Percentiles rank a stretch among this genome's conserved stretches.
These are phyloP conservation scores for Actinidia arguta DNA, from an alignment of 179 eudicot genomes.

Conservation along the genomic window DNA sequence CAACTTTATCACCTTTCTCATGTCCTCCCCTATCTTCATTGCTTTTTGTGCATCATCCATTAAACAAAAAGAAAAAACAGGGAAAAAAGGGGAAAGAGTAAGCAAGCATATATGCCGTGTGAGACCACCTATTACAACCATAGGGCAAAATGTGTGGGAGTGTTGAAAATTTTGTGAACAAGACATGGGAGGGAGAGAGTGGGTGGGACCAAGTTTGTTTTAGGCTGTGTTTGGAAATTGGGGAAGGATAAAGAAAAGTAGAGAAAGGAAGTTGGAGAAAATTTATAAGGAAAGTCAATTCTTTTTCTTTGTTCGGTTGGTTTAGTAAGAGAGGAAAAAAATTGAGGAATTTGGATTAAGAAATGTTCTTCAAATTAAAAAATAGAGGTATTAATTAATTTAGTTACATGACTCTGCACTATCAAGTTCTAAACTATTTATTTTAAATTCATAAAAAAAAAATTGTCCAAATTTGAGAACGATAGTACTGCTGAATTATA, in stretches of 20 bases:
- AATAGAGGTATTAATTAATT: too few relatives aligned
- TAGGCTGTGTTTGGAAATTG: too few relatives aligned
- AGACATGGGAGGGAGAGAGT: not conserved
- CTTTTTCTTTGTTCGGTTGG: not conserved
- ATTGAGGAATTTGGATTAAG: too few relatives aligned
- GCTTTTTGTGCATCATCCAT: constrained; percentile 8
- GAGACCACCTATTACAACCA: not conserved
- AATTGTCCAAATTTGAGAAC: too few relatives aligned
- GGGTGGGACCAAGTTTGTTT: not conserved
- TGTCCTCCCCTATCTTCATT: constrained; percentile 1
- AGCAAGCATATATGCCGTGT: not conserved
- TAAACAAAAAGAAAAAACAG: not conserved
- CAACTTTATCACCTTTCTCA: constrained; percentile 6
- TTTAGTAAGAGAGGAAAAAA: not conserved
- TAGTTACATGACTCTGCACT: too few relatives aligned
- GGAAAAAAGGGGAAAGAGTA: too few relatives aligned
- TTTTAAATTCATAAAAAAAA: too few relatives aligned
- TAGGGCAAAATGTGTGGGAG: constrained; percentile 11
- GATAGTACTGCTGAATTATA: too few relatives aligned
- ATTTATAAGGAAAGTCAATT: not conserved
- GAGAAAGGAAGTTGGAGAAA: not conserved
- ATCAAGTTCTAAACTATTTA: too few relatives aligned
- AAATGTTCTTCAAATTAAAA: too few relatives aligned
- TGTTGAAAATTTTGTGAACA: not conserved
- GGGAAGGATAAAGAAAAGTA: too few relatives aligned